A percentile compares a stretch with the other conserved stretches of the same genome.
Evolutionary conservation across 2,329 filamentous ascomycete genomes (phyloP).

Genomic region (Colletotrichum acutatum): DNA sequence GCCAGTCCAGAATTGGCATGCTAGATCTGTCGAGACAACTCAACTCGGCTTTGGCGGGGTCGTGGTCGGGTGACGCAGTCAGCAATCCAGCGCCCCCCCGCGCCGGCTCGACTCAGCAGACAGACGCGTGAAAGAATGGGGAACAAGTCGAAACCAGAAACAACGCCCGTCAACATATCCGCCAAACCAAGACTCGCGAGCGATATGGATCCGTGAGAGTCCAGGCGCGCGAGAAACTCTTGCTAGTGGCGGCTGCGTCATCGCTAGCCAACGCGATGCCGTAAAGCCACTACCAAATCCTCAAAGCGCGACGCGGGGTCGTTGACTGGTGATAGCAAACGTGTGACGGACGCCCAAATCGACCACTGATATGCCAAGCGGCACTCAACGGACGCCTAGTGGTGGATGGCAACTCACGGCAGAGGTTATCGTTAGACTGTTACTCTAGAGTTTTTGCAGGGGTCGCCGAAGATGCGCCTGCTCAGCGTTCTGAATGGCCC

Average conservation of each 20-base stretch:
- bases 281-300: conserved; percentile 12
- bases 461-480: conserved; percentile 13
- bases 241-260: conserved; percentile 33
- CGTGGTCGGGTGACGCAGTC: conserved; percentile 29
- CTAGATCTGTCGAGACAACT: conserved; percentile 10
- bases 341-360: conserved; percentile 7
- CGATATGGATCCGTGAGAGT: neutral
- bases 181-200: neutral
- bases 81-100: conserved; percentile 20
- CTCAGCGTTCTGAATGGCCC: conserved; percentile 25
- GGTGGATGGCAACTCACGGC: conserved; percentile 23
- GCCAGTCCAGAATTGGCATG: conserved; percentile 14
- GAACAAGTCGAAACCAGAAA: conserved; percentile 11
- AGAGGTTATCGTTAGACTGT: conserved; percentile 24
- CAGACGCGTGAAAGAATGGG: conserved; percentile 16
- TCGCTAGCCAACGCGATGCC: conserved; percentile 23
- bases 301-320: conserved; percentile 32
- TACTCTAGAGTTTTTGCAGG: conserved; percentile 14
- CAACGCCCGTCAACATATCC: conserved; percentile 1
- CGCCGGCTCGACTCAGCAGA: neutral
- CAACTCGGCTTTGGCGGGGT: conserved; percentile 30
- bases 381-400: conserved; percentile 11
- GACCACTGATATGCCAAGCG: conserved; percentile 28
- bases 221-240: conserved; percentile 21
- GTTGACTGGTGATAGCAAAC: conserved; percentile 16